Evolutionary conservation across 1,284 basidiomycete genomes (phyloP).

Genomic region (Cryptococcus sp.): DNA sequence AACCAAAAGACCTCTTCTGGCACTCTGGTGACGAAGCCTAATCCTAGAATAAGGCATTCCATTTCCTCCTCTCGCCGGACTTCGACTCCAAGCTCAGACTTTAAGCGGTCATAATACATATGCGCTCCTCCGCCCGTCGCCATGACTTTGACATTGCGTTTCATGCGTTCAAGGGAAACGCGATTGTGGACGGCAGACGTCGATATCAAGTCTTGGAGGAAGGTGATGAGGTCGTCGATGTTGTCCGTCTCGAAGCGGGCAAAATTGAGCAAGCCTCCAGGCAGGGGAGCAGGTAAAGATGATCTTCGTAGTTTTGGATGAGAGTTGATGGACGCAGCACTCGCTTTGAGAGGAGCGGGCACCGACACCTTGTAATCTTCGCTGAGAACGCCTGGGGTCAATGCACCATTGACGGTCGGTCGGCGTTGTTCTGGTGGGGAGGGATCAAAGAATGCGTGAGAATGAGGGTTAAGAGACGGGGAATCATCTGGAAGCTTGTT

Average conservation of each 20-base stretch:
- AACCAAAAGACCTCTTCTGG: conserved; percentile 99
- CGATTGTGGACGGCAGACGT: conserved; percentile 84
- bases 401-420: conserved; percentile 65
- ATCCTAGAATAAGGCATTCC: conserved; percentile 95
- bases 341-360: not conserved
- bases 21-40: conserved; percentile 93
- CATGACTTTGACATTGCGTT: conserved; percentile 90
- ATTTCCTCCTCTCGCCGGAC: conserved; percentile 94
- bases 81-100: conserved; percentile 74
- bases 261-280: conserved; percentile 96
- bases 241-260: conserved; percentile 94
- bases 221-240: conserved; percentile 81
- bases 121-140: conserved; percentile 98
- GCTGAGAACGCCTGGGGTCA: conserved; percentile 66
- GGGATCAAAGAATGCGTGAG: conserved; percentile 31
- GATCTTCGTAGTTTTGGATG: conserved; percentile 68
- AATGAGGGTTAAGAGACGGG: conserved; percentile 27
- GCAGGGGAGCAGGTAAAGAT: conserved; percentile 73
- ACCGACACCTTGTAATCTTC: conserved; percentile 8
- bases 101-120: conserved; percentile 84
- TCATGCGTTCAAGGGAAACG: conserved; percentile 89
- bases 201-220: conserved; percentile 84
- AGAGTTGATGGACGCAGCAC: conserved; percentile 33
- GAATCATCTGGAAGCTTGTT: conserved; percentile 14
- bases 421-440: conserved; percentile 52